Conservation (phyloP, 495 filamentous ascomycete species). For the Aspergillus sclerotiicarbonarius region DNA sequence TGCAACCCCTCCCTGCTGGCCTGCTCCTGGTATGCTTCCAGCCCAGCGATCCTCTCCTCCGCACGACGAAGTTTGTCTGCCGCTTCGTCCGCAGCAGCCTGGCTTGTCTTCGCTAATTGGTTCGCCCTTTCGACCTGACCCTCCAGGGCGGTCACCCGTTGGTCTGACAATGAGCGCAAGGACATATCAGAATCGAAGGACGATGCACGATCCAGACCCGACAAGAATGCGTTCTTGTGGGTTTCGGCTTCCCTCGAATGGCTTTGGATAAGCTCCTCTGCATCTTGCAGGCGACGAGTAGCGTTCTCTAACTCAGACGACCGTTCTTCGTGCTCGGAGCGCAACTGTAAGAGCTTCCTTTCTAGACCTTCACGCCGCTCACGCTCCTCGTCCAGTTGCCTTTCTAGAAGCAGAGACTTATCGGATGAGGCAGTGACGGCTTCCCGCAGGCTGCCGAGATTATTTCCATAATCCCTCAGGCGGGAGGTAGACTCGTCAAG, state of each 20-base stretch:
- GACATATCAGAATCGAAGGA: constrained; percentile 46
- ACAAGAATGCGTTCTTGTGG: constrained; percentile 79
- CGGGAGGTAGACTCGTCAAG: constrained; percentile 64
- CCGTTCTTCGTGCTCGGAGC: constrained; percentile 80
- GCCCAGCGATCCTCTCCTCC: constrained; percentile 91
- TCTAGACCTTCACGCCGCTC: constrained; percentile 73
- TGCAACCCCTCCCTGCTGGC: constrained; percentile 86
- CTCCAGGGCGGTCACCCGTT: constrained; percentile 76
- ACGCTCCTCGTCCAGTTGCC: constrained; percentile 81
- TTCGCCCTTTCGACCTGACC: constrained; percentile 76
- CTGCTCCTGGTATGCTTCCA: constrained; percentile 97
- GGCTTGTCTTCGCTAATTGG: constrained; percentile 77
- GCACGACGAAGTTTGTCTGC: constrained; percentile 86
- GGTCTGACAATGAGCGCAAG: constrained; percentile 58
- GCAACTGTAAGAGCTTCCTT: constrained; percentile 72
- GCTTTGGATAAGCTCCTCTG: constrained; percentile 87
- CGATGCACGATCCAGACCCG: constrained; percentile 68
- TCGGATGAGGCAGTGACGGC: constrained; percentile 76
- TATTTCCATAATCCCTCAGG: constrained; percentile 67
- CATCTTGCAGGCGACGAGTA: constrained; percentile 72
- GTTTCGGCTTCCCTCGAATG: constrained; percentile 83
- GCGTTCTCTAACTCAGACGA: constrained; percentile 75
- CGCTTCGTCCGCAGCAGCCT: constrained; percentile 83
- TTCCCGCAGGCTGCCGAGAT: constrained; percentile 70
- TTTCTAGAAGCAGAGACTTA: constrained; percentile 72